phyloP scores from a whole-genome alignment of 768 basidiomycete species.

The Basidioascus undulatus region DNA sequence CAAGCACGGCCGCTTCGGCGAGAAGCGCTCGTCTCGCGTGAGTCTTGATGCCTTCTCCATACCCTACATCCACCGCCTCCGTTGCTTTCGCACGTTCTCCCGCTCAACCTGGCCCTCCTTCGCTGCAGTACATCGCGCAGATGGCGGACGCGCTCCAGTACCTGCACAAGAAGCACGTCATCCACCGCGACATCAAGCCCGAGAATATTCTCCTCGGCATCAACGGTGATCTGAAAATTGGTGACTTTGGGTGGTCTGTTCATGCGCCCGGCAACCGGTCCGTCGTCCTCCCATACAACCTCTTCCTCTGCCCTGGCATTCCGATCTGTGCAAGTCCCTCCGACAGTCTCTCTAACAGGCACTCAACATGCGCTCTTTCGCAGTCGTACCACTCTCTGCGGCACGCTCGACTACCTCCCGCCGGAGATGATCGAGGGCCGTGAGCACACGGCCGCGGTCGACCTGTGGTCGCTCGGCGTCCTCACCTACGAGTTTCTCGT shows the following conservation, averaged over 20 bases:
- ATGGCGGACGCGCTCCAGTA: conserved; percentile 92
- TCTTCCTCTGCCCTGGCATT: too few relatives aligned
- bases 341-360: neutral
- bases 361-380: neutral
- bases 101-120: too few relatives aligned
- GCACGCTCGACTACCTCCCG: conserved; percentile 86
- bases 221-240: conserved; percentile 92
- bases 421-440: conserved; percentile 94
- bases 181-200: conserved; percentile 96
- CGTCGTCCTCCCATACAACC: neutral
- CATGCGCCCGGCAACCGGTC: conserved; percentile 71
- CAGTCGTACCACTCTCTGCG: conserved; percentile 63
- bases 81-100: neutral
- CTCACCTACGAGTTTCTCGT: conserved; percentile 82
- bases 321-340: neutral
- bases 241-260: conserved; percentile 95
- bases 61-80: neutral
- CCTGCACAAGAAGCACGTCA: conserved; percentile 85
- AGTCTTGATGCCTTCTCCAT: conserved; percentile 6
- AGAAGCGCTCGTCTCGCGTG: conserved; percentile 47
- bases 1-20: conserved; percentile 63
- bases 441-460: conserved; percentile 73
- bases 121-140: conserved; percentile 62
- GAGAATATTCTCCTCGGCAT: conserved; percentile 86
- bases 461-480: conserved; percentile 94